Conservation (phyloP, 2,329 filamentous ascomycete genomes). For the Lachnellula arida region DNA sequence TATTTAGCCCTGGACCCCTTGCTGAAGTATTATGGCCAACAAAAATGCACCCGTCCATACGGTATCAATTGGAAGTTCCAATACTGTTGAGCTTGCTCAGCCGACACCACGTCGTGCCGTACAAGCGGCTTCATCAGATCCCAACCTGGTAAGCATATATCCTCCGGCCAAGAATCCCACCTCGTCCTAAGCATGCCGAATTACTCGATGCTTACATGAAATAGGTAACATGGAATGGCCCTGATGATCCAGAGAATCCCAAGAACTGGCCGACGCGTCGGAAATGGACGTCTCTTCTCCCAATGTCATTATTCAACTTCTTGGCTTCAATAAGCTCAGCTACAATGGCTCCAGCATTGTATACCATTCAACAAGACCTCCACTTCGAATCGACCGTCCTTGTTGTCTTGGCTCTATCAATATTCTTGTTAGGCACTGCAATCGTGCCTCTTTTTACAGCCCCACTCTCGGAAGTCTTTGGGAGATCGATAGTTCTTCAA, state of each 20-base stretch:
- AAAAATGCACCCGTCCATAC: too few relatives aligned
- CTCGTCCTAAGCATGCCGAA: too few relatives aligned
- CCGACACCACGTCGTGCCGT: too few relatives aligned
- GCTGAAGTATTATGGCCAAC: too few relatives aligned
- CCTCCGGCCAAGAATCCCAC: too few relatives aligned
- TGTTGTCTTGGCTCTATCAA: slow-evolving; percentile 32
- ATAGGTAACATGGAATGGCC: slow-evolving; percentile 10
- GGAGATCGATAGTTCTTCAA: background rate
- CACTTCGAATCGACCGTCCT: slow-evolving; percentile 34
- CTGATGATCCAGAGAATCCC: slow-evolving; percentile 1
- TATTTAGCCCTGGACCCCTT: too few relatives aligned
- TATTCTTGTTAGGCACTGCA: background rate
- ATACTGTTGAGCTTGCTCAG: too few relatives aligned
- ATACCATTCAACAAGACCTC: slow-evolving; percentile 47
- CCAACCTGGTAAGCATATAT: too few relatives aligned
- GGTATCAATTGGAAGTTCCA: too few relatives aligned
- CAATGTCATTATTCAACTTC: slow-evolving; percentile 22
- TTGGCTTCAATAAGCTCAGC: slow-evolving; percentile 6
- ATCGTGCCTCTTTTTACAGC: background rate
- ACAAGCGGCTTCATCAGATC: too few relatives aligned
- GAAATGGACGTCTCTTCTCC: slow-evolving; percentile 45
- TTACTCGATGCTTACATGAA: background rate
- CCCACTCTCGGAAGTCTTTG: background rate
- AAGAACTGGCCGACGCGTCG: slow-evolving; percentile 6
- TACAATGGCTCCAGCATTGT: slow-evolving; percentile 10